Conservation (phyloP, 2,329 filamentous ascomycete genomes). For the Cladophialophora chaetospira region DNA sequence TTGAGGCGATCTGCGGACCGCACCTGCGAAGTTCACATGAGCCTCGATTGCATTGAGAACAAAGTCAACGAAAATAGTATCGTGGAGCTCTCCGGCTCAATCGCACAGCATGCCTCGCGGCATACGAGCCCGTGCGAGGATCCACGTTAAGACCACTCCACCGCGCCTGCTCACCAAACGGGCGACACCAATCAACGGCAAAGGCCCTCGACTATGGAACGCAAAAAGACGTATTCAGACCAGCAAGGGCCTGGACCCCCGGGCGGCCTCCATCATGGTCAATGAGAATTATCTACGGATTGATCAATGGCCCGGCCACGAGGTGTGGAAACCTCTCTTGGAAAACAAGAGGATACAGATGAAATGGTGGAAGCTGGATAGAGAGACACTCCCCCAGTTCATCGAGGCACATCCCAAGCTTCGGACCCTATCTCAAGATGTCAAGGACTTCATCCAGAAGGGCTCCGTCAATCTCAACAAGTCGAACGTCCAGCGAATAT, state of each 20-base stretch:
- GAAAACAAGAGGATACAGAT: conserved; percentile 6
- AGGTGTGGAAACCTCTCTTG: not conserved
- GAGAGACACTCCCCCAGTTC: conserved; percentile 29
- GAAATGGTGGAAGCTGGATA: conserved; percentile 31
- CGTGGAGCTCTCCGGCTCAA: not conserved
- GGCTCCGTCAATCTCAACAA: conserved; percentile 8
- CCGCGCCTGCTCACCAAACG: conserved; percentile 7
- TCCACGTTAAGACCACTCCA: conserved; percentile 14
- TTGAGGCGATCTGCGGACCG: not conserved
- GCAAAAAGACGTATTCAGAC: conserved; percentile 30
- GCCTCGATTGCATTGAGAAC: not conserved
- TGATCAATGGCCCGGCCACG: not conserved
- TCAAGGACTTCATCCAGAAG: conserved; percentile 20
- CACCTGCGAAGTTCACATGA: not conserved
- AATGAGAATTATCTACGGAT: conserved; percentile 3
- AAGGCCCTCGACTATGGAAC: conserved; percentile 31
- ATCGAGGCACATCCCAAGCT: conserved; percentile 25
- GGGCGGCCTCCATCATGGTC: conserved; percentile 1
- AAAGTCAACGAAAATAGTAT: no score
- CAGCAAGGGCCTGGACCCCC: conserved; percentile 14
- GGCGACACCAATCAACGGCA: not conserved
- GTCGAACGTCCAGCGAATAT: conserved; percentile 15
- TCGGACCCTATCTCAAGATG: conserved; percentile 20
- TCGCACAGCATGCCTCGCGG: conserved; percentile 2
- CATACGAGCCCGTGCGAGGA: conserved; percentile 4